Evolutionary conservation across 345 rosid genomes (phyloP).

Genomic region (Ricinus communis): DNA sequence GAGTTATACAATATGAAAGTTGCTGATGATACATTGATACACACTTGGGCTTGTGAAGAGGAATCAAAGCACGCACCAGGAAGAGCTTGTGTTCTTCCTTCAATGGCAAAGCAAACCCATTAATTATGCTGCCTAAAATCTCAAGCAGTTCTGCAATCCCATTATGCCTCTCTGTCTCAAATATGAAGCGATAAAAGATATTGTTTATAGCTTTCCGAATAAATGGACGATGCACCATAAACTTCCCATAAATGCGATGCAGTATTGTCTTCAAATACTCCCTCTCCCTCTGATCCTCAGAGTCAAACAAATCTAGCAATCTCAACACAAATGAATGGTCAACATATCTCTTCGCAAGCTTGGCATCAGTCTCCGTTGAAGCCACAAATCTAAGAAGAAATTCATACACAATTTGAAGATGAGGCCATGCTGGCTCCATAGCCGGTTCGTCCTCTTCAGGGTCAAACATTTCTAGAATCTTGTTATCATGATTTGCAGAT

Average conservation of each 20-base stretch:
- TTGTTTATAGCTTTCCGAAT: conserved; percentile 51
- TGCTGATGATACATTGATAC: conserved; percentile 69
- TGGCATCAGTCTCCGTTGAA: conserved; percentile 35
- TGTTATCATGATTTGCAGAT: conserved; percentile 21
- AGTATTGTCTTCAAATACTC: conserved; percentile 63
- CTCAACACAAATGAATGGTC: conserved; percentile 53
- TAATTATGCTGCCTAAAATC: conserved; percentile 76
- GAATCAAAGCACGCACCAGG: conserved; percentile 70
- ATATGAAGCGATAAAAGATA: conserved; percentile 68
- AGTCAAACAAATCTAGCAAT: conserved; percentile 51
- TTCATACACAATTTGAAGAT: conserved; percentile 34
- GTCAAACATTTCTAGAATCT: conserved; percentile 21
- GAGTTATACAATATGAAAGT: conserved; percentile 74
- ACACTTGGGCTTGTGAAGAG: conserved; percentile 77
- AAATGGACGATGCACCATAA: conserved; percentile 58
- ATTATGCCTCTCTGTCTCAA: conserved; percentile 66
- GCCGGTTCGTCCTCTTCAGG: conserved; percentile 29
- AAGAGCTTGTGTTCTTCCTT: conserved; percentile 88
- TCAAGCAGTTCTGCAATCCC: conserved; percentile 77
- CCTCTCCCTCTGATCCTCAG: conserved; percentile 68
- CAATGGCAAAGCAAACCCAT: conserved; percentile 79
- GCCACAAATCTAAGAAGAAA: conserved; percentile 31
- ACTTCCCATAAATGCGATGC: conserved; percentile 62
- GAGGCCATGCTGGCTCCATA: conserved; percentile 36
- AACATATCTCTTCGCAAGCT: conserved; percentile 47